Base-by-base conservation (phyloP, 805 yeast genomes). In the Ogataea sp. region DNA sequence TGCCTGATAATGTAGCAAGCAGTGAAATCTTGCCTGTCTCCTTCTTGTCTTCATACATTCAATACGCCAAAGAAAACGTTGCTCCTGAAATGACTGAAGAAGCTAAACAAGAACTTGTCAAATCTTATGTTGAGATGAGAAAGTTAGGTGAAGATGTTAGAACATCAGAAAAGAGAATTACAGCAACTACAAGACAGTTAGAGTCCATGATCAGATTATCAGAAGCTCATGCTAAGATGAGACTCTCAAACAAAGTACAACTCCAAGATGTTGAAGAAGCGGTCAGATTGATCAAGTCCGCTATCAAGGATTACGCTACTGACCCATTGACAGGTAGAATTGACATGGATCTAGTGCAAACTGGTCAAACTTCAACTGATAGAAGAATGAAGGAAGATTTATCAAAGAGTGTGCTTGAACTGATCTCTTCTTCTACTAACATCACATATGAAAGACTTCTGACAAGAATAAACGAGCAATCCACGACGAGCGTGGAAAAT, bases 171-270 rank as follows among this genome's bases (percentile, higher is more conserved):
- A 84, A 82, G 61, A 71, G 99, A 51, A 84, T 93, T 49, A 93
- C 99, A 0, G 99, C 99, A 4, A 93, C 99, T 0, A 90, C 99
- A 2, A 77, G 99, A 64, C 98, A 93, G 60, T 69, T 93, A 41
- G 98, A 93, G 62, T 81, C 94, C 38, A 86, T 93, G 95, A 89
- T 90, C 48, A 78, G 98, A 55, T 69, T 93, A 38, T 63, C 95
- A 0, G 98, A 93, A 63, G 98, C 97, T 0, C 97, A 93, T 58
- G 98, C 99, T 2, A 89, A 88, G 63, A 85, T 93, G 95, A 78
- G 96, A 51, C 68, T 93, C 24, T 73, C 90, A 1, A 63, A 69
- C 1, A 56, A 51, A 1, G 99, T 93, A 5, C 82, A 80, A 39
- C 67, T 83, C 20, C 70, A 69, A 23, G 99, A 93, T 59, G 98